These are phyloP conservation scores for Trichomonas gallinae DNA, from an alignment of 208 protist species.

Conservation along the genomic window DNA sequence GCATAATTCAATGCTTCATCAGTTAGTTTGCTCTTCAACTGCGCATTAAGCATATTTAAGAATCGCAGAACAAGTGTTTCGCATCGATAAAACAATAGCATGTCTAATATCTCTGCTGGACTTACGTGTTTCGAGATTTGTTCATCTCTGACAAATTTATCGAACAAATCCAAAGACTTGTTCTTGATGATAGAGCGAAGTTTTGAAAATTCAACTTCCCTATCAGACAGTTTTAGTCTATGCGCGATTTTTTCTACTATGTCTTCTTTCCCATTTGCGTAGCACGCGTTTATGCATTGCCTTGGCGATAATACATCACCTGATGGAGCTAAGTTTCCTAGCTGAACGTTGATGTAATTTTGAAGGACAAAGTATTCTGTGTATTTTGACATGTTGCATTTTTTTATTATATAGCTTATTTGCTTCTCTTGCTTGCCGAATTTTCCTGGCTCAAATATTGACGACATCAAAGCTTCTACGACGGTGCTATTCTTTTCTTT, in stretches of 20 bases:
- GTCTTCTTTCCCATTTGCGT: background rate
- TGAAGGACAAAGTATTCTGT: background rate
- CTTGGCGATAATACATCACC: background rate
- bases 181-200: background rate
- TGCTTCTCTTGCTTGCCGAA: background rate
- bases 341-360: background rate
- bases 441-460: background rate
- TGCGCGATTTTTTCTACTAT: background rate
- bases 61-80: background rate
- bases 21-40: background rate
- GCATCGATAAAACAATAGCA: background rate
- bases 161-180: background rate
- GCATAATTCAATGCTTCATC: background rate
- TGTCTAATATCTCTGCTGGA: background rate
- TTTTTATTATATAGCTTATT: background rate
- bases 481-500: background rate
- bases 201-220: background rate
- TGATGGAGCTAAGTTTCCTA: background rate
- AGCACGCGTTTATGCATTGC: background rate
- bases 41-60: background rate
- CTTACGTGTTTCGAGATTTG: background rate
- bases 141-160: background rate
- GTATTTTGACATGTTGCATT: background rate
- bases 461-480: background rate
- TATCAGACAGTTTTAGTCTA: background rate